Conservation (phyloP, 371 early-diverging fungal species). For the Catenaria anguillulae region DNA sequence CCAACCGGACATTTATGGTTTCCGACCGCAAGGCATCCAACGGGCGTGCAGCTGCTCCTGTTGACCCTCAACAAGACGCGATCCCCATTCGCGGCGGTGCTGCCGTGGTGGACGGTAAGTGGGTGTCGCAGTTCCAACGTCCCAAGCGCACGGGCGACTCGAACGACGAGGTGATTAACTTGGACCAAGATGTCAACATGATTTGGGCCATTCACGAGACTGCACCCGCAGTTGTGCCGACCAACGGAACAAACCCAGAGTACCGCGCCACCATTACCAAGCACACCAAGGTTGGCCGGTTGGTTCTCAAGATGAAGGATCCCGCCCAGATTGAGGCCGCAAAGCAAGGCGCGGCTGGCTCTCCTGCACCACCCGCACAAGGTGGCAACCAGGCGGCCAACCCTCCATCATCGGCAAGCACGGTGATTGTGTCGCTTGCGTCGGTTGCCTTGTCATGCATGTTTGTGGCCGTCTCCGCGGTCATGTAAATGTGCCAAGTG, state of each 20-base stretch:
- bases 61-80: not conserved
- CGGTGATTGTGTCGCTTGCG: no score
- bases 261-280: not conserved
- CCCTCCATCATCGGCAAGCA: no score
- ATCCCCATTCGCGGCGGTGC: not conserved
- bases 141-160: not conserved
- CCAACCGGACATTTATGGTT: not conserved
- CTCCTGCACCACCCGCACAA: no score
- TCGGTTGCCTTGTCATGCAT: no score
- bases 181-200: not conserved
- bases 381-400: no score
- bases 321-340: no score
- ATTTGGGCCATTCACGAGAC: not conserved
- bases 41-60: not conserved
- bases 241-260: not conserved
- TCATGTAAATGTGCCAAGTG: no score
- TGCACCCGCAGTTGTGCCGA: not conserved
- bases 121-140: not conserved
- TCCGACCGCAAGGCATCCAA: not conserved
- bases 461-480: no score
- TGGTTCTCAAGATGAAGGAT: no score
- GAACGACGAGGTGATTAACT: not conserved
- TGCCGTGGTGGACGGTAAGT: not conserved
- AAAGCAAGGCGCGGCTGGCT: no score
- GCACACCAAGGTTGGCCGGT: no score